Percentiles rank a stretch among this genome's conserved stretches.
Evolutionary conservation across 2,329 filamentous ascomycete genomes (phyloP).

Genomic region (Neonectria faginata): DNA sequence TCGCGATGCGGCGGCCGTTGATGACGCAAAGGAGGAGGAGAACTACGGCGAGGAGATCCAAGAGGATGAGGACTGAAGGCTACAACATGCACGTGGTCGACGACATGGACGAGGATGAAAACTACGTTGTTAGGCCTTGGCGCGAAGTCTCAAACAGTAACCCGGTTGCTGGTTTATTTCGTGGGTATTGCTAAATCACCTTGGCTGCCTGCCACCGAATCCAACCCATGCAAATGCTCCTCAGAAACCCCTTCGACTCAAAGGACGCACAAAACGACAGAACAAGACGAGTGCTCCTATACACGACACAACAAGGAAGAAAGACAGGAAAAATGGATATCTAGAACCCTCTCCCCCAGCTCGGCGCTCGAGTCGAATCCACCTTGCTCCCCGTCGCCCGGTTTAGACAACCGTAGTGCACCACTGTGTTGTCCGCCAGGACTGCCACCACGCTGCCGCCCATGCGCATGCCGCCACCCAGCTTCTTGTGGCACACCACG

Average conservation of each 20-base stretch:
- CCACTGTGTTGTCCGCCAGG: slow-evolving; percentile 82
- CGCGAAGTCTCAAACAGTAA: neutral
- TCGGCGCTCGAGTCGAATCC: slow-evolving; percentile 49
- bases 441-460: slow-evolving; percentile 93
- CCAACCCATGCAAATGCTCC: slow-evolving; percentile 41
- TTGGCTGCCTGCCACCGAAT: slow-evolving; percentile 34
- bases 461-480: slow-evolving; percentile 86
- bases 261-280: slow-evolving; percentile 23
- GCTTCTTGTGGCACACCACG: slow-evolving; percentile 90
- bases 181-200: slow-evolving; percentile 47
- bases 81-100: neutral
- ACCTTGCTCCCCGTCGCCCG: slow-evolving; percentile 56
- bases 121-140: neutral
- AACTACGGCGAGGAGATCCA: slow-evolving; percentile 89
- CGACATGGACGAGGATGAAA: neutral
- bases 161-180: slow-evolving; percentile 28
- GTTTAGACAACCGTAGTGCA: slow-evolving; percentile 83
- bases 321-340: slow-evolving; percentile 31
- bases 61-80: slow-evolving; percentile 66
- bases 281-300: slow-evolving; percentile 28
- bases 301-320: slow-evolving; percentile 12
- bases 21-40: slow-evolving; percentile 74
- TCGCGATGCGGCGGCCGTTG: slow-evolving; percentile 56
- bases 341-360: slow-evolving; percentile 54
- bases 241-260: slow-evolving; percentile 21